phyloP scores from a whole-genome alignment of 2,329 filamentous ascomycete genomes.

The Chaetomiaceae sp. region DNA sequence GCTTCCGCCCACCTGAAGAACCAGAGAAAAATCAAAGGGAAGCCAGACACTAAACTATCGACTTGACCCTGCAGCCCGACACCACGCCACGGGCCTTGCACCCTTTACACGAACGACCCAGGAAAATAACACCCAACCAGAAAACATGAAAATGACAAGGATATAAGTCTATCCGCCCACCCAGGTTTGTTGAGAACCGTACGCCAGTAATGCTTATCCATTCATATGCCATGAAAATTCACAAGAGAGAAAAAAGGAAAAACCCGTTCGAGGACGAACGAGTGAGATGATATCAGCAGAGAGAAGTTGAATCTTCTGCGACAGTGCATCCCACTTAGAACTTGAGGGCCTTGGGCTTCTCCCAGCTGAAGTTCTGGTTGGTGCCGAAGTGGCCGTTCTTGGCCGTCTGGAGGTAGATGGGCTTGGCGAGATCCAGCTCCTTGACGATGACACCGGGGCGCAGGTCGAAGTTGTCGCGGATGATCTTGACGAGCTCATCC shows the following conservation, averaged over 20 bases:
- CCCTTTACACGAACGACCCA: constrained; percentile 19
- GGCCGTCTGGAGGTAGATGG: constrained; percentile 97
- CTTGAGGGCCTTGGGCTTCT: constrained; percentile 93
- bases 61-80: constrained; percentile 8
- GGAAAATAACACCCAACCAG: constrained; percentile 14
- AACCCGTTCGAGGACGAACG: constrained; percentile 22
- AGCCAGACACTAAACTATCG: constrained; percentile 15
- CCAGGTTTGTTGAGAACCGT: constrained; percentile 36
- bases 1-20: constrained; percentile 11
- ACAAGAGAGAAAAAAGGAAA: constrained; percentile 13
- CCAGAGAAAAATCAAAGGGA: constrained; percentile 10
- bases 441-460: constrained; percentile 97
- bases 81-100: constrained; percentile 13
- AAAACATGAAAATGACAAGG: constrained; percentile 21
- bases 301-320: constrained; percentile 33
- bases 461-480: constrained; percentile 94
- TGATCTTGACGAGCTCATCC: constrained; percentile 91
- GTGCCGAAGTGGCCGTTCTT: constrained; percentile 99
- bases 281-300: constrained; percentile 25
- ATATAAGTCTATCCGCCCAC: constrained; percentile 29
- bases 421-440: constrained; percentile 89
- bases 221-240: constrained; percentile 21
- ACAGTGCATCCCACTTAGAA: constrained; percentile 56
- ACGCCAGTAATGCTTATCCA: constrained; percentile 31
- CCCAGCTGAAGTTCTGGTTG: constrained; percentile 97